Evolutionary conservation across 352 stramenopile genomes (phyloP), one percentile per base, ranked within the genome.

Genomic region (Globisporangium canariense): DNA sequence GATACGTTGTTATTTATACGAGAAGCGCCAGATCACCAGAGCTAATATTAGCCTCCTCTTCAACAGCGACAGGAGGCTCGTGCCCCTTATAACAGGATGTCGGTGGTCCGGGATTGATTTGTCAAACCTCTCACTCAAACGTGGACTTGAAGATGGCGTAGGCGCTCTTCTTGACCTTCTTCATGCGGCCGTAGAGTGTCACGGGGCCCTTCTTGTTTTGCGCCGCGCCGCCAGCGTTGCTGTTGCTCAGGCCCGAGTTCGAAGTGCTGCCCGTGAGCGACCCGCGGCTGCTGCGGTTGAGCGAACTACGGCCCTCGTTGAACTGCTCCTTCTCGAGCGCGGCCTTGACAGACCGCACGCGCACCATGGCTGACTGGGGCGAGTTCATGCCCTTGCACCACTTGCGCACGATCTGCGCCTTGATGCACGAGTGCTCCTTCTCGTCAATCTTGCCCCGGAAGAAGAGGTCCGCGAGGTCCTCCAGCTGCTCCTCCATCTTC

Each of bases 341-440:
- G 28, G 75, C 71, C 55, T 92, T 92, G 0, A 92, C 83, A 1
- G 62, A 73, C 45, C 81, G 83, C 16, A 92, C 82, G 41, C 83
- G 78, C 32, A 88, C 66, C 81, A 92, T 88, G n/a, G 79, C 81
- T 13, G 83, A 88, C 60, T 90, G 83, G 2, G 84, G 84, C 16
- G 82, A 91, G 60, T 93, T 90, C 61, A 93, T 82, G 14, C 79
- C 80, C 57, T 89, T 86, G 62, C 84, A 93, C 80, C 81, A 93
- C 56, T 91, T 93, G 43, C 84, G 77, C 20, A 93, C 81, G 60
- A 93, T 93, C 66, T 91, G 81, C 16, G 79, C 78, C 51, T 86
- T 85, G 66, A 93, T 93, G 66, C 81, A 93, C n/a, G 81, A 83
- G 60, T 91, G 82, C 54, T 93, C 84, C 62, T 91, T 93, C 70